These are phyloP conservation scores for Barnettozyma wickerhamii DNA, from an alignment of 805 yeast species.

Conservation along the genomic window DNA sequence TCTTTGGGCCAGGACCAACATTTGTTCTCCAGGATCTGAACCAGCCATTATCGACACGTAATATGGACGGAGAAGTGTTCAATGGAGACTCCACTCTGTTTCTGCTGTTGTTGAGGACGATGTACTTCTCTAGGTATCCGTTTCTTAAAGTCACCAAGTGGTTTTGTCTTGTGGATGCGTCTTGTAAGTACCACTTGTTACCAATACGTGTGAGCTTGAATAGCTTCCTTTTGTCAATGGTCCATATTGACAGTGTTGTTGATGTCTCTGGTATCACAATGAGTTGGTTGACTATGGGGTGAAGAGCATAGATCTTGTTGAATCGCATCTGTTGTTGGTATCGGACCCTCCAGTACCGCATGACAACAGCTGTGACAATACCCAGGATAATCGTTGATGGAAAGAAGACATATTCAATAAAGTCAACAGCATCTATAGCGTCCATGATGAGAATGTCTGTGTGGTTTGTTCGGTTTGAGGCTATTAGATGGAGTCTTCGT, in stretches of 20 bases:
- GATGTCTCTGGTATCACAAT: conserved; percentile 24
- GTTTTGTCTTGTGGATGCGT: conserved; percentile 5
- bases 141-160: conserved; percentile 18
- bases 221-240: conserved; percentile 20
- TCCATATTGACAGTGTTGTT: conserved; percentile 24
- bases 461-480: no score
- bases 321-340: conserved; percentile 1
- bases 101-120: conserved; percentile 11
- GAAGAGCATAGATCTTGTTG: conserved; percentile 7
- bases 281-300: conserved; percentile 1
- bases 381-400: conserved; percentile 3
- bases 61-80: conserved; percentile 18
- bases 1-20: background rate
- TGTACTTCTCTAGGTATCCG: conserved; percentile 15
- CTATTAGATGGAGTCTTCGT: no score
- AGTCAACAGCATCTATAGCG: conserved; percentile 5
- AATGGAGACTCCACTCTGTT: conserved; percentile 13
- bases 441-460: no score
- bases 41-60: conserved; percentile 12
- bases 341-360: conserved; percentile 1
- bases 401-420: conserved; percentile 6
- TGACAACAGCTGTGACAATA: background rate
- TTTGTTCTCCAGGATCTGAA: background rate
- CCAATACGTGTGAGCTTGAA: conserved; percentile 14
- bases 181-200: conserved; percentile 17